Evolutionary conservation across 2,329 filamentous ascomycete species (phyloP).

Genomic region (Colletotrichum camelliae): DNA sequence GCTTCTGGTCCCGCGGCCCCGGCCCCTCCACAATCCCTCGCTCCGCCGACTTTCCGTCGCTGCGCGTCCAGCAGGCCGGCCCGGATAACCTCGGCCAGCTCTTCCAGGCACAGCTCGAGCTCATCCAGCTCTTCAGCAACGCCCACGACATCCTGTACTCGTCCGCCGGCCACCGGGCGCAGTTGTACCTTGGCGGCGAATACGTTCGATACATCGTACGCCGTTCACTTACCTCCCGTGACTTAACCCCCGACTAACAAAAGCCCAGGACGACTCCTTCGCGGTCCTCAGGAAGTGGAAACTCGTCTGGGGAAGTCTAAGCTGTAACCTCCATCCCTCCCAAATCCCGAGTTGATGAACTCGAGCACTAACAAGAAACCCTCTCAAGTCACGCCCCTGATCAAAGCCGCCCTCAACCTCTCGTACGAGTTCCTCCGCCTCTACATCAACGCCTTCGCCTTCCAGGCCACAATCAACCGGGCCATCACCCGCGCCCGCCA

Average conservation of each 20-base stretch:
- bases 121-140: slow-evolving; percentile 76
- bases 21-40: slow-evolving; percentile 69
- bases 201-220: slow-evolving; percentile 73
- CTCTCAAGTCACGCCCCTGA: slow-evolving; percentile 59
- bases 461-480: slow-evolving; percentile 70
- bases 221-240: neutral
- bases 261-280: slow-evolving; percentile 66
- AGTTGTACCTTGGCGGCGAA: slow-evolving; percentile 73
- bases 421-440: slow-evolving; percentile 76
- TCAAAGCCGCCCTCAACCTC: slow-evolving; percentile 71
- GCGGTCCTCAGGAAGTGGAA: slow-evolving; percentile 74
- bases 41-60: slow-evolving; percentile 71
- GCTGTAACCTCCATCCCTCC: slow-evolving; percentile 50
- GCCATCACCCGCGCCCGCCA: slow-evolving; percentile 32
- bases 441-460: slow-evolving; percentile 78
- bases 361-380: neutral
- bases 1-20: slow-evolving; percentile 76
- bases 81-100: slow-evolving; percentile 72
- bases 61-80: slow-evolving; percentile 62
- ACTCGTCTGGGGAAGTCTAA: slow-evolving; percentile 69
- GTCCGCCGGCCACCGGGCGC: slow-evolving; percentile 71
- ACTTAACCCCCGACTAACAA: neutral
- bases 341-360: neutral
- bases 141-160: slow-evolving; percentile 78
- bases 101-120: slow-evolving; percentile 73